Conservation (phyloP, 148 eudicot species). For the Silene latifolia region DNA sequence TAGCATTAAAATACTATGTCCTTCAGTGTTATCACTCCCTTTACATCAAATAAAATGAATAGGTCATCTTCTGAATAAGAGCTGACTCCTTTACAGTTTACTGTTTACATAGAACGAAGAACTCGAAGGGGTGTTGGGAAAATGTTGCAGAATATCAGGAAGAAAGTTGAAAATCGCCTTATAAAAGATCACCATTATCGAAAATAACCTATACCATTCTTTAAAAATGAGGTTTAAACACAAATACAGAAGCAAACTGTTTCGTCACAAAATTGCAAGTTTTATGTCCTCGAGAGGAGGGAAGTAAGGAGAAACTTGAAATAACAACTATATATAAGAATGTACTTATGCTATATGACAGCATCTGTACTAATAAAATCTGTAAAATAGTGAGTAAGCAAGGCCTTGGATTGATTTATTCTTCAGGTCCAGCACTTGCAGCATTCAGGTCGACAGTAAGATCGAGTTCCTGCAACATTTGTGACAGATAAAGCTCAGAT, state of each 20-base stretch:
- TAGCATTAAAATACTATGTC: too few relatives aligned
- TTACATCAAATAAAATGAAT: too few relatives aligned
- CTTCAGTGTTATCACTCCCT: too few relatives aligned
- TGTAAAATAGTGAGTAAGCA: not conserved
- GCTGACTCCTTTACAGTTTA: too few relatives aligned
- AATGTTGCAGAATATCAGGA: not conserved
- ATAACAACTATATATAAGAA: not conserved
- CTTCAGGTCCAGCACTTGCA: slow-evolving; percentile 62
- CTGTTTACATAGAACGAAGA: too few relatives aligned
- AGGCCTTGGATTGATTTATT: slow-evolving; percentile 26
- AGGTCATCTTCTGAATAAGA: too few relatives aligned
- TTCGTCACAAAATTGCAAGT: not conserved
- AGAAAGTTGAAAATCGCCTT: not conserved
- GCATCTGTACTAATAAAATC: slow-evolving; percentile 1
- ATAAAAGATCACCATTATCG: not conserved
- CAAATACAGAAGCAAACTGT: not conserved
- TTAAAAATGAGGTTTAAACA: too few relatives aligned
- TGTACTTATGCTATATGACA: slow-evolving; percentile 1
- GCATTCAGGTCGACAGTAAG: slow-evolving; percentile 74
- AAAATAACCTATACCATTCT: not conserved
- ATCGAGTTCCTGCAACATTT: slow-evolving; percentile 51
- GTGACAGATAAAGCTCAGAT: not conserved
- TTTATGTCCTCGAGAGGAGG: not conserved
- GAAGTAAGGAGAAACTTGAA: not conserved
- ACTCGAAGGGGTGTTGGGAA: too few relatives aligned